Evolutionary conservation across 345 rosid genomes (phyloP).

Genomic region (Pelargonium nanum): DNA sequence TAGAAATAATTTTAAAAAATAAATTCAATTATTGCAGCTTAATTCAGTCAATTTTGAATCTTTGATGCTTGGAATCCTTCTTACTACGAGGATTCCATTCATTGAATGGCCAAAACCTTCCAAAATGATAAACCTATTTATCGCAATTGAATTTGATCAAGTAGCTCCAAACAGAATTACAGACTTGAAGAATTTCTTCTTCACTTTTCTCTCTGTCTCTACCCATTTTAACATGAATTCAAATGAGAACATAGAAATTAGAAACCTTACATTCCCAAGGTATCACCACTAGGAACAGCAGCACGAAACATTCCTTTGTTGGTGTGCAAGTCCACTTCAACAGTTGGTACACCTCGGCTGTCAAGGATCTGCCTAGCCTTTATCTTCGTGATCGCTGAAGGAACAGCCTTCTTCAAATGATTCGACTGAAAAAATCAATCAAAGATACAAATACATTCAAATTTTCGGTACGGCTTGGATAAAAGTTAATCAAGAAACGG

Average conservation of each 20-base stretch:
- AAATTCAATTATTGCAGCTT: not conserved
- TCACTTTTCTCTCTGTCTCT: not conserved
- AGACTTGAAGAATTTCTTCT: not conserved
- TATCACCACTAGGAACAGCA: constrained; percentile 69
- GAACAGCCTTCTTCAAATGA: constrained; percentile 83
- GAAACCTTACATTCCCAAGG: constrained; percentile 64
- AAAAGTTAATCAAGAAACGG: too few relatives aligned
- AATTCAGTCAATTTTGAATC: not conserved
- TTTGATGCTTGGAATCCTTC: not conserved
- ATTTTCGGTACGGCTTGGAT: not conserved
- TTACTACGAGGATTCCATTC: too few relatives aligned
- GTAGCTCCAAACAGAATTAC: not conserved
- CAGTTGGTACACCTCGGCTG: constrained; percentile 89
- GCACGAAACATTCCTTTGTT: constrained; percentile 88
- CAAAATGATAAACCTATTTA: too few relatives aligned
- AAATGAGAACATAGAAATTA: not conserved
- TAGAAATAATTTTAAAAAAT: too few relatives aligned
- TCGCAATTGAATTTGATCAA: not conserved
- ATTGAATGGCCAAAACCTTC: too few relatives aligned
- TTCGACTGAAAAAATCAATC: constrained; percentile 45
- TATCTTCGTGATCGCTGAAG: constrained; percentile 75
- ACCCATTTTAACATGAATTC: not conserved
- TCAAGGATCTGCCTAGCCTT: constrained; percentile 89
- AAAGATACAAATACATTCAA: not conserved
- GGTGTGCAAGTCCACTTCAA: constrained; percentile 84